Base-by-base conservation (phyloP, 805 yeast species). In the Wickerhamiella nectarea region DNA sequence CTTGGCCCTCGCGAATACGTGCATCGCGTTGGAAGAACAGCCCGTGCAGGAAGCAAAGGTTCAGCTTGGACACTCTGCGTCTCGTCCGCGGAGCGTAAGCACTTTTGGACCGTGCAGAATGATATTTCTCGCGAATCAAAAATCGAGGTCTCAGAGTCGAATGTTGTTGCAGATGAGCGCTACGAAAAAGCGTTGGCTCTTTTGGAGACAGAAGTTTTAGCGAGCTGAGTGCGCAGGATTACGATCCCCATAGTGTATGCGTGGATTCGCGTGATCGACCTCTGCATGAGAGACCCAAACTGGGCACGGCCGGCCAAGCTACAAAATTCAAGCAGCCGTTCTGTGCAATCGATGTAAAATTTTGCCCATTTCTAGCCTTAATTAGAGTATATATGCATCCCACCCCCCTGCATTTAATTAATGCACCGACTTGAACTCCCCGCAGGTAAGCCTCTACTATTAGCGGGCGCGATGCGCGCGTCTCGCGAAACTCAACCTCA, bases 21-120 rank as follows among this genome's bases (percentile, higher is more conserved):
- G 21, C 99, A 91, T 62, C 73, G 99, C 55, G 85, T 86, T 33
- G 99, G 99, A 34, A 78, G 99, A 66, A 87, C 97, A 0, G 96
- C 97, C 1, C 76, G 99, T 64, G 99, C 98, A 2, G 78, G 80
- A 41, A 73, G 76, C 28, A 42, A 51, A 0, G 99, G 99, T 57
- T 64, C 66, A 29, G 94, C 95, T 0, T 72, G 77, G 57, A 80
- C 76, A 38, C 59, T 89, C 20, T 67, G 78, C n/a, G 68, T 76
- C 46, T 93, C 94, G 22, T 75, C 74, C 44, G 87, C 86, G 43
- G 97, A 91, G 53, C 68, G 66, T 41, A 76, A 70, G 51, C 70
- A 48, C 61, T 70, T 52, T 56, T 61, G 43, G 58, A 61, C 50
- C 47, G 64, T 58, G 49, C 58, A 63, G 56, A 43, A 46, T 31